phyloP scores from a whole-genome alignment of 148 eudicot species.

The Pharnaceum exiguum region DNA sequence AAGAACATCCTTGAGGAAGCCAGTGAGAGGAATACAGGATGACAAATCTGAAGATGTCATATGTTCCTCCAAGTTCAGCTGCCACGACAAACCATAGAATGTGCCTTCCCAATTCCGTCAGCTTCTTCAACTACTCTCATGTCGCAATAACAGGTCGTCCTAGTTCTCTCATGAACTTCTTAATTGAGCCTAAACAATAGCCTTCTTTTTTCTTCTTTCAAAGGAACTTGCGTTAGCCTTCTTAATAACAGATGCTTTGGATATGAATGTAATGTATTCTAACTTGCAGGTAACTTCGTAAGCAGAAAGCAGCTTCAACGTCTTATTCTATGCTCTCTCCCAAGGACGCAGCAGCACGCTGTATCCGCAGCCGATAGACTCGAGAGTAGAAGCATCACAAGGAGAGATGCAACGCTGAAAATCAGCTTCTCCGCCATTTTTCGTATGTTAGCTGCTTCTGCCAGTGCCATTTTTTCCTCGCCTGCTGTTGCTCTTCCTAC shows the following conservation, averaged over 20 bases:
- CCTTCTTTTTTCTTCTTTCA: no score
- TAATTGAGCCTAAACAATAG: no score
- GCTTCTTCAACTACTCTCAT: slow-evolving; percentile 5
- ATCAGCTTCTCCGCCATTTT: slow-evolving; percentile 20
- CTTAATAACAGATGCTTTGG: no score
- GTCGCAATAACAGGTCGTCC: slow-evolving; percentile 13
- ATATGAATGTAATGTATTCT: neutral
- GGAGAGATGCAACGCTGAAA: slow-evolving; percentile 33
- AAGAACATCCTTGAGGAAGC: no score
- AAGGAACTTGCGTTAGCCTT: no score
- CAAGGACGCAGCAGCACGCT: slow-evolving; percentile 1
- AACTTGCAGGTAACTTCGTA: slow-evolving; percentile 5
- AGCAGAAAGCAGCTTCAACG: slow-evolving; percentile 10
- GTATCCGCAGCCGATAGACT: neutral
- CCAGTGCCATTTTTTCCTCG: slow-evolving; percentile 10
- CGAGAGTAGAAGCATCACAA: slow-evolving; percentile 7
- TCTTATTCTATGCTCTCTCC: slow-evolving; percentile 7
- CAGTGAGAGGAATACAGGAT: no score
- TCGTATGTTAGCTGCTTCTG: neutral
- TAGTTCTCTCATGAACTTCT: no score
- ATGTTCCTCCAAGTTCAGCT: neutral
- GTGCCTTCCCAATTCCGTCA: neutral
- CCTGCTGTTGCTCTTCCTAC: slow-evolving; percentile 18
- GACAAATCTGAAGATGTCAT: no score
- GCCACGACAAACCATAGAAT: neutral